Percentiles rank a stretch among this genome's conserved stretches.
Conservation (phyloP, 306 rosid genomes). For the Cercis canadensis region DNA sequence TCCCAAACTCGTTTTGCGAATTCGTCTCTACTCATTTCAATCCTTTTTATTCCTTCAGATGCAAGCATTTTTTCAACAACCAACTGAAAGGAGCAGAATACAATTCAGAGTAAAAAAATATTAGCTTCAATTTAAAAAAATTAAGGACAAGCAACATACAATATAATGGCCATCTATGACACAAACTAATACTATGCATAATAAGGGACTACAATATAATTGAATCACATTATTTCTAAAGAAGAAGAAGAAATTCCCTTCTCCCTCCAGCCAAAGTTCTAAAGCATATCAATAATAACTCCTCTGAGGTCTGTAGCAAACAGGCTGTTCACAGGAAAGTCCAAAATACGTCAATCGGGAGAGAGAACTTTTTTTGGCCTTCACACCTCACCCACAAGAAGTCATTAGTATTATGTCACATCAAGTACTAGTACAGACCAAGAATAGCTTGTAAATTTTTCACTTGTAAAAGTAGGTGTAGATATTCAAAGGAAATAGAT, state of each 20-base stretch:
- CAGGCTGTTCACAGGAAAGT: neutral
- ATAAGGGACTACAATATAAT: constrained; percentile 7
- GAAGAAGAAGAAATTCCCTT: constrained; percentile 1
- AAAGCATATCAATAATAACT: constrained; percentile 2
- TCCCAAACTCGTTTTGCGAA: constrained; percentile 87
- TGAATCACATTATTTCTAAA: constrained; percentile 18
- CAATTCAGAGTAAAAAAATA: constrained; percentile 25
- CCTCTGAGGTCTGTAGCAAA: constrained; percentile 1
- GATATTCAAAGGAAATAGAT: constrained; percentile 15
- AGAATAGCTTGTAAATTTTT: neutral
- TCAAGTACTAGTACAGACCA: neutral
- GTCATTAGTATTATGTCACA: neutral
- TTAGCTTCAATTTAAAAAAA: constrained; percentile 25
- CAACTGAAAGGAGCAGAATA: constrained; percentile 65
- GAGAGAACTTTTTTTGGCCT: neutral
- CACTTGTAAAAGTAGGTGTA: constrained; percentile 11
- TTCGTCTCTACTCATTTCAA: constrained; percentile 83
- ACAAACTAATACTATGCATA: constrained; percentile 25
- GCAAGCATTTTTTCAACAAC: constrained; percentile 98
- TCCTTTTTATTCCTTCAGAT: constrained; percentile 84
- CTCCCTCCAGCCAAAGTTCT: neutral
- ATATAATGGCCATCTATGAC: constrained; percentile 6
- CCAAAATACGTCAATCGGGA: neutral
- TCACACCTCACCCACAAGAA: constrained; percentile 13
- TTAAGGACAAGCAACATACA: constrained; percentile 23